Base-by-base conservation (phyloP, 106 monocot genomes). In the Phalaenopsis aphrodite region DNA sequence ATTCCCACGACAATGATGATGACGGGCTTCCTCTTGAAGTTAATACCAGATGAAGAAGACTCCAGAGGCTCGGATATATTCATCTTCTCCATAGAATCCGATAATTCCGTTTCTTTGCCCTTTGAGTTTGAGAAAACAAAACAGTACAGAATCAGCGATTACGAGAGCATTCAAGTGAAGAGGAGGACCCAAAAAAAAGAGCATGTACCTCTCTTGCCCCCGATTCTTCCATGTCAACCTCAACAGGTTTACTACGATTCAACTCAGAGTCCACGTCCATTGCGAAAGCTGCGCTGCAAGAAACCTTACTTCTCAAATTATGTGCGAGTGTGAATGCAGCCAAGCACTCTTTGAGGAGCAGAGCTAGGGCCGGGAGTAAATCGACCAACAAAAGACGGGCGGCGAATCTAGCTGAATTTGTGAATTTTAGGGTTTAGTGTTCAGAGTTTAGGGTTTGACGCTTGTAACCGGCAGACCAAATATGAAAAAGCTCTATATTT, bases 1-100 rank as follows among this genome's bases (percentile, higher is more conserved):
- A 96, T 96, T 71, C 96, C 96, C 16, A 97, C 88, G 16, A 94
- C 94, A 45, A 97, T 94, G 38, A 97, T 81, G 77, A 97, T 92
- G 61, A 97, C 90, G 0, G 96, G 96, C 49, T 97, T 97, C 77
- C 77, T 87, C 77, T 85, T 97, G 86, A 97, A 97, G 75, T 16
- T 77, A 23, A 41, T 17, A 79, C 52, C 75, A 15, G 83, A 83
- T 2, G 79, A 85, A 55, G 78, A 78, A 38, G 78, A 38, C 41
- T 8, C 55, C 49, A 55, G 21, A 52, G 43, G 18, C 30, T 74
- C 74, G 3, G 78, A 84, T 42, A 96, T 90, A 15, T 76, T 80
- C 84, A 96, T 67, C 49, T 90, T 93, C 73, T 84, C 85, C 82
- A 93, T 90, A 0, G 89, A 87, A 42, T 91, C 83, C 3, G 69